phyloP scores from a whole-genome alignment of 768 basidiomycete species.

The Suillus hirtellus region DNA sequence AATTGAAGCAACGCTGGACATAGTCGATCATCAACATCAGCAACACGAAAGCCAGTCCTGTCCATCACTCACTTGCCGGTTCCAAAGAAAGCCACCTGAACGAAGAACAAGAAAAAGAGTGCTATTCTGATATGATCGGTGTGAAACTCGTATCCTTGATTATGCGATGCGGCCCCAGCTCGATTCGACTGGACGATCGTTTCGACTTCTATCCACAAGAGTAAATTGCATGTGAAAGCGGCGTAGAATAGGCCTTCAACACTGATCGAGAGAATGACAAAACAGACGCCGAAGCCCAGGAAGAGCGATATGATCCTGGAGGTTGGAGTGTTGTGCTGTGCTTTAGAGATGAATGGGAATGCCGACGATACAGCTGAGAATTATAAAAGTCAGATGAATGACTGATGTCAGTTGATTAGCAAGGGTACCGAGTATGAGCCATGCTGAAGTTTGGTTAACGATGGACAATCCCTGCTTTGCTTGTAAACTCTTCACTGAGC shows the following conservation, averaged over 20 bases:
- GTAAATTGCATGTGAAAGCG: conserved; percentile 62
- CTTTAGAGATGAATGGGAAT: conserved; percentile 47
- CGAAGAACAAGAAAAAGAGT: conserved; percentile 82
- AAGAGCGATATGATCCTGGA: conserved; percentile 64
- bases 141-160: conserved; percentile 43
- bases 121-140: conserved; percentile 71
- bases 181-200: conserved; percentile 24
- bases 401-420: background rate
- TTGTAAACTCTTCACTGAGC: conserved; percentile 61
- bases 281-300: conserved; percentile 72
- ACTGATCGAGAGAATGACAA: conserved; percentile 79
- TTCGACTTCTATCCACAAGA: conserved; percentile 71
- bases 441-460: conserved; percentile 60
- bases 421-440: conserved; percentile 61
- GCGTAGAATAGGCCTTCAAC: conserved; percentile 80
- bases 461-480: conserved; percentile 66
- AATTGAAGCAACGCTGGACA: conserved; percentile 73
- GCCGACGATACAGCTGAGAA: conserved; percentile 48
- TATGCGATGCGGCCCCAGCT: conserved; percentile 6
- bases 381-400: background rate
- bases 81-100: conserved; percentile 86
- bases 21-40: conserved; percentile 5
- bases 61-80: conserved; percentile 67
- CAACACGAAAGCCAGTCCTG: background rate
- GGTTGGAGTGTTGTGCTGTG: conserved; percentile 37